phyloP scores from a whole-genome alignment of 805 yeast genomes.

The Wickerhamiella cacticola region DNA sequence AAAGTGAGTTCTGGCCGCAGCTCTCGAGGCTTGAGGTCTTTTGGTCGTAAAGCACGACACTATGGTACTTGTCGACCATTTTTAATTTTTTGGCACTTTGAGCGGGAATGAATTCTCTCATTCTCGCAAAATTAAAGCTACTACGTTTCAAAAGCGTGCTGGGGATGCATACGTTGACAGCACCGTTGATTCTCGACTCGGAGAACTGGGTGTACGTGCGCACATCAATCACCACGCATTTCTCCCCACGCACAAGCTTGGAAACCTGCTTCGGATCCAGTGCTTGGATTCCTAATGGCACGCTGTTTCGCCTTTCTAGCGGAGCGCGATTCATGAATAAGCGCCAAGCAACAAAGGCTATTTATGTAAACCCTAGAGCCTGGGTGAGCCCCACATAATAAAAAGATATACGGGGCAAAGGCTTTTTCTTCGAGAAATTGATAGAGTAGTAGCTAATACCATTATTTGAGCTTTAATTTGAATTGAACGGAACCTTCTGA shows the following conservation, averaged over 20 bases:
- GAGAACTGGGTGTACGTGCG: slow-evolving; percentile 70
- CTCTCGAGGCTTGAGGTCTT: slow-evolving; percentile 15
- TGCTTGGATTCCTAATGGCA: slow-evolving; percentile 10
- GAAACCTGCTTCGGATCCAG: neutral
- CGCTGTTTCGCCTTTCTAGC: slow-evolving; percentile 12
- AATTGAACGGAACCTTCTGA: slow-evolving; percentile 30
- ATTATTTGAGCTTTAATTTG: slow-evolving; percentile 28
- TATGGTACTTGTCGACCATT: slow-evolving; percentile 18
- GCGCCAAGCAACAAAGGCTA: slow-evolving; percentile 4
- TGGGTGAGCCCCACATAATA: neutral
- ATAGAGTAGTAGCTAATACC: neutral
- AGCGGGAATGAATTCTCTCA: slow-evolving; percentile 30
- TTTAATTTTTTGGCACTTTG: slow-evolving; percentile 24
- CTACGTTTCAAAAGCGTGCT: slow-evolving; percentile 74
- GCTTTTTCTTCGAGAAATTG: neutral
- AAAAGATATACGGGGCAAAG: neutral
- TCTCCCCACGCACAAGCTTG: neutral
- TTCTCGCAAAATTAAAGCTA: slow-evolving; percentile 45
- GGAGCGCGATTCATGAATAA: slow-evolving; percentile 11
- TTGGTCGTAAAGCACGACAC: slow-evolving; percentile 42
- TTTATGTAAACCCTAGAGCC: neutral
- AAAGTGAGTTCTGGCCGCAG: slow-evolving; percentile 19
- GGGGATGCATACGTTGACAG: slow-evolving; percentile 75
- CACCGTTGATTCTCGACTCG: slow-evolving; percentile 41
- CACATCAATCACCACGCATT: slow-evolving; percentile 50